A percentile compares a stretch with the other conserved stretches of the same genome.
phyloP scores from a whole-genome alignment of 139 green algal species.

The Chlorella vulgaris region DNA sequence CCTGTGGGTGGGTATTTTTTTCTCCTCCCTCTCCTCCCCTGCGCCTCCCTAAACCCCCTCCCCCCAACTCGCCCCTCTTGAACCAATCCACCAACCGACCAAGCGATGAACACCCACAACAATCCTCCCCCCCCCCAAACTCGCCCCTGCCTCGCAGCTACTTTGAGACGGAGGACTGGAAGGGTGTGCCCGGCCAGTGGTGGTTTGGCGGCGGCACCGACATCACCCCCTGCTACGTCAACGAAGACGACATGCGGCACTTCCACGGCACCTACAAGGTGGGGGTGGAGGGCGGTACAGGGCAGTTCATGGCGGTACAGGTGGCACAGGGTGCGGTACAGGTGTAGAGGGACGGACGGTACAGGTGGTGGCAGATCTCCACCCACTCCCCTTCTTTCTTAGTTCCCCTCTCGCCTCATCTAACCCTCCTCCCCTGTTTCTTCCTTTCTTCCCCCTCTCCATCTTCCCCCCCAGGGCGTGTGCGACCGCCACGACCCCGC shows the following conservation, averaged over 20 bases:
- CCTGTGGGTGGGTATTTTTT: background rate
- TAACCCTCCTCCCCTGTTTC: background rate
- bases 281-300: too few species aligned
- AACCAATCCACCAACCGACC: background rate
- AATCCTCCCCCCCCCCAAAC: background rate
- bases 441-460: background rate
- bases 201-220: constrained; percentile 99
- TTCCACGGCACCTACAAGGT: constrained; percentile 97
- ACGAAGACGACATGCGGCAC: constrained; percentile 96
- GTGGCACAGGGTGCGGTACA: background rate
- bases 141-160: constrained; percentile 64
- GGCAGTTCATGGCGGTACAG: too few species aligned
- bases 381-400: too few species aligned
- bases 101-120: background rate
- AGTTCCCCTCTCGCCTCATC: background rate
- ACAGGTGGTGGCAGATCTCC: too few species aligned
- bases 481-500: constrained; percentile 95
- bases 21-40: background rate
- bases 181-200: constrained; percentile 93
- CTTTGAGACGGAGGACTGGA: constrained; percentile 98
- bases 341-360: background rate
- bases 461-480: constrained; percentile 53
- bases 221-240: constrained; percentile 96
- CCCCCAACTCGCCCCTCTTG: too few species aligned
- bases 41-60: background rate